phyloP scores from a whole-genome alignment of 257 asterid genomes.

The Catharanthus roseus region DNA sequence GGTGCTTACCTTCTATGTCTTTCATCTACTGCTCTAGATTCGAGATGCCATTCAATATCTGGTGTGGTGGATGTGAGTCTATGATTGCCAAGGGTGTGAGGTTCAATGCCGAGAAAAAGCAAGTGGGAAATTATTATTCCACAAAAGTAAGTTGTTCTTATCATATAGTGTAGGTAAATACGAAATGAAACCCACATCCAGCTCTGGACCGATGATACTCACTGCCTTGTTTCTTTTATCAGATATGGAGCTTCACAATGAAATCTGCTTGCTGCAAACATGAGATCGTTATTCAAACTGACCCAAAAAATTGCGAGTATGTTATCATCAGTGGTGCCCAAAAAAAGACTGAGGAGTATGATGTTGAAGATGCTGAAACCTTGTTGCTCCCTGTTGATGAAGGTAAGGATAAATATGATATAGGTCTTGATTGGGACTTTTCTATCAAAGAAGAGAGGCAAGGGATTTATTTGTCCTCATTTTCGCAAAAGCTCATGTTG shows the following conservation, averaged over 20 bases:
- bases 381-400: conserved; percentile 72
- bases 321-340: conserved; percentile 78
- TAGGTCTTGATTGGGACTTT: not conserved
- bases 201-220: not conserved
- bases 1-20: not conserved
- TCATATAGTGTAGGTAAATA: not conserved
- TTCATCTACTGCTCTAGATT: conserved; percentile 42
- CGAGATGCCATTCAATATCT: conserved; percentile 89
- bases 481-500: not conserved
- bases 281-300: conserved; percentile 88
- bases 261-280: conserved; percentile 92
- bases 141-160: conserved; percentile 54
- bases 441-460: not conserved
- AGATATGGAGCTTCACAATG: conserved; percentile 99
- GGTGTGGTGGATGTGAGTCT: conserved; percentile 99
- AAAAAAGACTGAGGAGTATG: conserved; percentile 75
- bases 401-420: conserved; percentile 36
- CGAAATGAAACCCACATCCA: not conserved
- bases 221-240: conserved; percentile 11
- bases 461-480: not conserved
- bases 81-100: conserved; percentile 99
- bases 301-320: conserved; percentile 82
- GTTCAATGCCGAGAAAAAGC: conserved; percentile 97
- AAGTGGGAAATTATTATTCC: conserved; percentile 93
- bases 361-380: conserved; percentile 92